Conservation (phyloP, 345 rosid species). For the Geranium rotundifolium region DNA sequence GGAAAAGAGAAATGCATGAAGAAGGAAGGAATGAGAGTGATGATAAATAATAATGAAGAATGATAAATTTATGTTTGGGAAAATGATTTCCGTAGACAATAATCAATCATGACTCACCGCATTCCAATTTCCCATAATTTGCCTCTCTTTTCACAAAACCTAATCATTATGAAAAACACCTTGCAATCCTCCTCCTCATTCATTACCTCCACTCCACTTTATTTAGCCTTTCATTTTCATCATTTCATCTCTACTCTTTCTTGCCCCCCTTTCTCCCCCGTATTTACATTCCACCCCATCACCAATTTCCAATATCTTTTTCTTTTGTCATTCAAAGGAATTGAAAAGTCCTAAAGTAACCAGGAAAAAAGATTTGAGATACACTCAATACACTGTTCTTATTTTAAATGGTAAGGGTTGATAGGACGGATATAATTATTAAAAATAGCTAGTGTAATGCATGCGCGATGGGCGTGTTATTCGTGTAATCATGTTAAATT, state of each 20-base stretch:
- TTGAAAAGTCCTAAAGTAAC: not conserved
- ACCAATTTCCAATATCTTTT: not conserved
- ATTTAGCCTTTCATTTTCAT: constrained; percentile 16
- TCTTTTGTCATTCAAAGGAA: not conserved
- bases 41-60: constrained; percentile 9
- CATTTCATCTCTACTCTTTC: constrained; percentile 8
- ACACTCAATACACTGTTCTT: too few relatives aligned
- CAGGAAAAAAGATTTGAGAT: too few relatives aligned
- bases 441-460: too few relatives aligned
- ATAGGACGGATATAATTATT: too few relatives aligned
- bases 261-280: not conserved
- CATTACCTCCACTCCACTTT: constrained; percentile 9
- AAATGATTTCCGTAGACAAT: constrained; percentile 28
- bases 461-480: too few relatives aligned
- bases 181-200: not conserved
- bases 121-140: constrained; percentile 3
- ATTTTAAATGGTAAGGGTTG: too few relatives aligned
- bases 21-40: too few relatives aligned
- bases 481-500: too few relatives aligned
- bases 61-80: constrained; percentile 12
- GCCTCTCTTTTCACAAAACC: constrained; percentile 18
- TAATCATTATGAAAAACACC: constrained; percentile 23
- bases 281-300: constrained; percentile 7
- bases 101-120: constrained; percentile 38
- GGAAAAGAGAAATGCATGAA: too few relatives aligned